Conservation (phyloP, 345 rosid genomes). For the Lenwebbia sp. region DNA sequence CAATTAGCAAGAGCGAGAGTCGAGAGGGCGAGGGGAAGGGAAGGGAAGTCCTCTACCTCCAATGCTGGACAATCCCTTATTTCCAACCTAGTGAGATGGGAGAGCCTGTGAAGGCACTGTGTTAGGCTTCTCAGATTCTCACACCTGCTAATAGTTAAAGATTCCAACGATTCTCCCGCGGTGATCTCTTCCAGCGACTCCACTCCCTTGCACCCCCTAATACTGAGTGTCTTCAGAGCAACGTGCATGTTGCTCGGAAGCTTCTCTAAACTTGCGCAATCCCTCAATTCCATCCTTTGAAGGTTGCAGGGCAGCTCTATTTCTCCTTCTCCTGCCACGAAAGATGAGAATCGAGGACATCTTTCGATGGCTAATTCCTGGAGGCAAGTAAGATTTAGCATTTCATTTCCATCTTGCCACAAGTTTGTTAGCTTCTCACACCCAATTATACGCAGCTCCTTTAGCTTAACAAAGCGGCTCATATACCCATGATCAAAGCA, state of each 20-base stretch:
- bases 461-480: background rate
- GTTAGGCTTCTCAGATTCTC: background rate
- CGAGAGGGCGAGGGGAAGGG: background rate
- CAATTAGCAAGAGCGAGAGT: fast-evolving
- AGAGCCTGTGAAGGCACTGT: fast-evolving
- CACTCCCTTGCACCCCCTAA: background rate
- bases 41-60: background rate
- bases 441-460: background rate
- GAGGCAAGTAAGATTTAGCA: background rate
- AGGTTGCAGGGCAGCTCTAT: background rate
- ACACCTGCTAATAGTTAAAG: fast-evolving
- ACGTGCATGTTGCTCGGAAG: too few relatives aligned
- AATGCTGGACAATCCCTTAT: background rate
- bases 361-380: background rate
- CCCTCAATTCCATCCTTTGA: background rate
- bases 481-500: background rate
- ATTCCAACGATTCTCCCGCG: fast-evolving
- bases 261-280: background rate
- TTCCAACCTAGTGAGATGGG: background rate
- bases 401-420: background rate
- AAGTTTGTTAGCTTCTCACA: background rate
- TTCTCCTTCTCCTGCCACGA: background rate
- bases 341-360: background rate
- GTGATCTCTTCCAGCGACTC: background rate
- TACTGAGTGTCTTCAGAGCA: too few relatives aligned